Base-by-base conservation (phyloP, 1,284 basidiomycete genomes). In the Mycena citricolor region DNA sequence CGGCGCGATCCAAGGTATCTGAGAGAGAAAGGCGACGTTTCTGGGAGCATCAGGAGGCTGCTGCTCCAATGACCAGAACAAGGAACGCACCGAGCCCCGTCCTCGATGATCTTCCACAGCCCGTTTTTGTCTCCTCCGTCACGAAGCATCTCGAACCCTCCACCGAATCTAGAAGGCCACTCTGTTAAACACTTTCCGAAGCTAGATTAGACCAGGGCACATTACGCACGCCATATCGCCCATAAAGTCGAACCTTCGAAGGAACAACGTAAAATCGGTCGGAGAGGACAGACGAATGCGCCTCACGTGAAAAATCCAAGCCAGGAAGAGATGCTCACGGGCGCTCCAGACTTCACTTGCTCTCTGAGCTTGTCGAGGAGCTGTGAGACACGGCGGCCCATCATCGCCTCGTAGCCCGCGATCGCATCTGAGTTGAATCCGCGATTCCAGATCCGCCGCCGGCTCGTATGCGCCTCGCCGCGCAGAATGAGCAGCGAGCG, bases 241-340 rank as follows among this genome's bases (percentile, higher is more conserved):
- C 32, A 33, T 33, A 33, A 33, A 33, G 32, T 33, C 32, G 14
- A 33, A 33, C 8, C n/a, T 33, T 48, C 1, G 13, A 34, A 25
- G 22, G 4, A 17, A 19, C 26, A n/a, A 16, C n/a, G 25, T 26
- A n/a, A 11, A 25, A 26, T 43, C 19, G 24, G 29, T 36, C 43
- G 39, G 42, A 23, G 21, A 17, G 20, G 8, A 13, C 8, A 11
- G 12, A 5, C 4, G 17, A 11, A 29, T 8, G 17, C 19, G 20
- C 52, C 75, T 49, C 57, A 81, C 76, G 74, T 61, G 58, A 79
- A 79, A 39, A 65, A 77, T 47, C 66, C 70, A 37, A 80, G 58
- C 69, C 69, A 76, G n/a, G 61, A 44, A 0, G 67, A 61, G 10
- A 82, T 32, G 45, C 78, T 63, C 17, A 76, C 47, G 14, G 57